These are phyloP conservation scores for Fraxinus nigra DNA, from an alignment of 305 asterid genomes.

Conservation along the genomic window DNA sequence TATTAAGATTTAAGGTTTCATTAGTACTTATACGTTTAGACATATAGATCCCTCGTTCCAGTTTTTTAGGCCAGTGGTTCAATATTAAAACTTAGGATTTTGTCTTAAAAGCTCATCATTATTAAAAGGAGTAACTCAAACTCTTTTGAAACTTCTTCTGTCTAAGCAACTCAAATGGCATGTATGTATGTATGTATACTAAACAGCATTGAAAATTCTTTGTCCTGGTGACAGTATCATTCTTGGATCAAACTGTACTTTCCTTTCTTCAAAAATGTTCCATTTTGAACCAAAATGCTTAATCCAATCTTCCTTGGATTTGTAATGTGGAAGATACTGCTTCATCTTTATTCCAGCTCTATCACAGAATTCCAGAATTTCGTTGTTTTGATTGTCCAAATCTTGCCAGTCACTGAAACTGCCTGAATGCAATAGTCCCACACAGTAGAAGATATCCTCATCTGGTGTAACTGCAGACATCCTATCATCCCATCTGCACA, in stretches of 20 bases:
- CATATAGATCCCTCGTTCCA: background rate
- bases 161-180: background rate
- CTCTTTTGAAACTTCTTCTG: background rate
- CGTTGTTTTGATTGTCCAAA: constrained; percentile 42
- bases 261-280: constrained; percentile 40
- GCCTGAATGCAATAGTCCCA: constrained; percentile 40
- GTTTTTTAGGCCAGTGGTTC: too few relatives aligned
- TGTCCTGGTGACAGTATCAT: constrained; percentile 64
- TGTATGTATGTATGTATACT: background rate
- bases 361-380: constrained; percentile 37
- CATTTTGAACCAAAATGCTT: constrained; percentile 65
- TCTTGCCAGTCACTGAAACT: constrained; percentile 19
- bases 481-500: constrained; percentile 62
- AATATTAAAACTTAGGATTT: too few relatives aligned
- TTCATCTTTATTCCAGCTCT: constrained; percentile 40
- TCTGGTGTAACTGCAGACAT: constrained; percentile 60
- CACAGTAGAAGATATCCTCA: constrained; percentile 55
- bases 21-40: too few relatives aligned
- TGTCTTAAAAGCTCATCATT: background rate
- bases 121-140: too few relatives aligned
- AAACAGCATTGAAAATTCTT: constrained; percentile 43
- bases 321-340: constrained; percentile 55
- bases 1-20: too few relatives aligned
- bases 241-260: constrained; percentile 59
- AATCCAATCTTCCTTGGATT: constrained; percentile 44